Evolutionary conservation across 495 filamentous ascomycete genomes (phyloP), one percentile per base, ranked within the genome.

Genomic region (Penicillium arizonense): DNA sequence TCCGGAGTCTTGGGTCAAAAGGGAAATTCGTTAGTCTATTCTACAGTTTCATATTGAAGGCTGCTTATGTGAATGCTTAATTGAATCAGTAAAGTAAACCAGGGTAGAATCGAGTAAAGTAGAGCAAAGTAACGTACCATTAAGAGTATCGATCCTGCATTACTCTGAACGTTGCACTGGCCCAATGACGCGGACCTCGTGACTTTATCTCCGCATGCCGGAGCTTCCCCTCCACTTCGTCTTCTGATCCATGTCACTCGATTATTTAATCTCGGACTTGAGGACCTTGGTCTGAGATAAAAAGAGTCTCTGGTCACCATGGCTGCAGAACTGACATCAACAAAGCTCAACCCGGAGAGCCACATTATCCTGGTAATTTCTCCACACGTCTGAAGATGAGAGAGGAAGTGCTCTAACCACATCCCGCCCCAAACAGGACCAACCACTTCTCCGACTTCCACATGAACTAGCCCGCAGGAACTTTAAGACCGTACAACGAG

Each of bases 391-490:
- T 40, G 23, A 50, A 13, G 23, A 38, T 35, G 23, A 39, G 42
- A 53, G 26, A 32, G 47, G 28, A 36, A 50, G 44, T 30, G 49
- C 56, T 45, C 56, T 66, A 38, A 68, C 24, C 9, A 18, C 18
- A 18, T 1, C 18, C 18, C 18, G n/a, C 28, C 1, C 34, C 33
- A 14, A 18, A 24, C 46, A 96, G 92, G 94, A 98, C 69, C 93
- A 97, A 83, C 88, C 94, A 21, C 89, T 97, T 55, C 87, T 98
- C 59, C 88, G 91, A 18, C 79, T 97, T 4, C 94, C 94, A 18
- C 83, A 90, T 68, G 93, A 97, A 68, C 84, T 97, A 47, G 83
- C 90, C 37, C 88, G 94, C 47, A 88, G 90, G 64, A 97, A 96
- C 67, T 92, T 97, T 74, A 96, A 96, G 62, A 81, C 84, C 0